These are phyloP conservation scores for Yamadazyma blattariae DNA, from an alignment of 1,139 yeast species.

Conservation along the genomic window DNA sequence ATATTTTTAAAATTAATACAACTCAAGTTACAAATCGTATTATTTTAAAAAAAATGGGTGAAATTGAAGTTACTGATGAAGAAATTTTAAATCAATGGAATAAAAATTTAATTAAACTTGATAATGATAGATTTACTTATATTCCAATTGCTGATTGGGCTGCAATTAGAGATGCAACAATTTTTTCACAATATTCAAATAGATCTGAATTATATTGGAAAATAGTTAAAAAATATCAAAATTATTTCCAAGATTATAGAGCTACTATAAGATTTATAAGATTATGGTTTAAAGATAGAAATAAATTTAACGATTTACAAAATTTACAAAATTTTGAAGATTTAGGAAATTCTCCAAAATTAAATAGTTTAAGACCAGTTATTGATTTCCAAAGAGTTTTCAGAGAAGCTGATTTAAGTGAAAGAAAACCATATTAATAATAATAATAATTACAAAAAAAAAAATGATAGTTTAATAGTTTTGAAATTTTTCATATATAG, in stretches of 20 bases:
- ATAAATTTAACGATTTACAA: constrained; percentile 9
- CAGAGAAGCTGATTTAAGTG: not conserved
- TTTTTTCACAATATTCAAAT: constrained; percentile 40
- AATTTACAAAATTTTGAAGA: constrained; percentile 10
- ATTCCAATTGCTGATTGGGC: constrained; percentile 89
- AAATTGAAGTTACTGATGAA: constrained; percentile 51
- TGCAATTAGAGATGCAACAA: constrained; percentile 76
- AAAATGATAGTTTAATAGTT: too few relatives aligned
- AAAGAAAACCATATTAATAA: too few relatives aligned
- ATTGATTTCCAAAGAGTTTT: constrained; percentile 22
- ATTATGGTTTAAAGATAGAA: constrained; percentile 27
- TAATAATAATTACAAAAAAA: too few relatives aligned
- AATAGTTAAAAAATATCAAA: constrained; percentile 50
- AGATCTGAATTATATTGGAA: constrained; percentile 58
- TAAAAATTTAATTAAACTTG: constrained; percentile 52
- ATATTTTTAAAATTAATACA: constrained; percentile 53
- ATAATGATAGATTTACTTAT: constrained; percentile 51
- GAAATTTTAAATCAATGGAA: constrained; percentile 64
- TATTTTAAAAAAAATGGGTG: constrained; percentile 70
- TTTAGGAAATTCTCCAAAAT: constrained; percentile 10
- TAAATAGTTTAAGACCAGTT: constrained; percentile 25
- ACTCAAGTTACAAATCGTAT: constrained; percentile 77
- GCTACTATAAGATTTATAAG: constrained; percentile 31
- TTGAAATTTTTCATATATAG: too few relatives aligned
- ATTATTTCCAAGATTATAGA: constrained; percentile 39